Percentiles rank a stretch among this genome's conserved stretches.
Conservation (phyloP, 345 rosid species). For the Eucalyptus sp. region DNA sequence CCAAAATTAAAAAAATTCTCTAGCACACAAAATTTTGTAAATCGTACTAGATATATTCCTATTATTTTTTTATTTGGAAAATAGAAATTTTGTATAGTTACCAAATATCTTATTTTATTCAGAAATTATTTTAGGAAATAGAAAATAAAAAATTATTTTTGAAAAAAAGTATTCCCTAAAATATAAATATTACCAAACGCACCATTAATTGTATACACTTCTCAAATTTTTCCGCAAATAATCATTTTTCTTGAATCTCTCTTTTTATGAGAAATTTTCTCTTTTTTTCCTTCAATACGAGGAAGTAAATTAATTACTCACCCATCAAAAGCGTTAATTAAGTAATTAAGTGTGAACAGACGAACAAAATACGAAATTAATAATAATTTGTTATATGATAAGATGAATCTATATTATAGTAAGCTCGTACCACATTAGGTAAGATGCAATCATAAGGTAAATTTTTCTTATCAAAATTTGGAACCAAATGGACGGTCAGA, state of each 20-base stretch:
- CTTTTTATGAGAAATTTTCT: background rate
- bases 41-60: no score
- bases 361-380: background rate
- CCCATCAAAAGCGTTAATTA: background rate
- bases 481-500: no score
- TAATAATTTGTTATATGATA: background rate
- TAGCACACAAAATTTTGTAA: fast-evolving
- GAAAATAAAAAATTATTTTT: no score
- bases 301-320: background rate
- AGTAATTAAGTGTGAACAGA: background rate
- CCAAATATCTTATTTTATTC: no score
- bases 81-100: no score
- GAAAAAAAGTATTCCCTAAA: fast-evolving
- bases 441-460: background rate
- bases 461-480: background rate
- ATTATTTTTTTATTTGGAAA: fast-evolving
- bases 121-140: no score
- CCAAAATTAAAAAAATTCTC: no score
- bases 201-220: background rate
- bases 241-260: background rate
- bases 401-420: background rate
- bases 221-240: background rate
- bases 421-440: background rate
- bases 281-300: background rate
- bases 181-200: background rate